Evolutionary conservation across 495 filamentous ascomycete genomes (phyloP).

Genomic region (Aspergillus taichungensis): DNA sequence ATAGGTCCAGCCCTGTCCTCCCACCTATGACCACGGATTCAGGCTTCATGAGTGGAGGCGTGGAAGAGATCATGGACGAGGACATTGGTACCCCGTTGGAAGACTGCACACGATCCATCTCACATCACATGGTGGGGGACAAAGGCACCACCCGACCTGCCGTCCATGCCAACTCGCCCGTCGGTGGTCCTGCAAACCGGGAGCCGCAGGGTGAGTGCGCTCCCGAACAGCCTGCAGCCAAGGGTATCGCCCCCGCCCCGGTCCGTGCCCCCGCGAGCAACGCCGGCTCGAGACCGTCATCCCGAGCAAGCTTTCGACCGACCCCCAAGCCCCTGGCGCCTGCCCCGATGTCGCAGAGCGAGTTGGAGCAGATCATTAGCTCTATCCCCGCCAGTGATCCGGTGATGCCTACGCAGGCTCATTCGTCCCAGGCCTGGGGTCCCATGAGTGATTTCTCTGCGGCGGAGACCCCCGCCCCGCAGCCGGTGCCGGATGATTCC

Average conservation of each 20-base stretch:
- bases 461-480: constrained; percentile 25
- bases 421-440: constrained; percentile 39
- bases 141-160: constrained; percentile 35
- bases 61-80: constrained; percentile 51
- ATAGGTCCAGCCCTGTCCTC: constrained; percentile 64
- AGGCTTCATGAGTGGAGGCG: constrained; percentile 68
- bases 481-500: constrained; percentile 15
- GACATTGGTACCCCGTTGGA: constrained; percentile 36
- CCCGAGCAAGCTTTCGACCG: constrained; percentile 27
- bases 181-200: constrained; percentile 11
- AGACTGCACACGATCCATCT: constrained; percentile 18
- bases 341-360: constrained; percentile 30
- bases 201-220: constrained; percentile 14
- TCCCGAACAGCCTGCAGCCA: constrained; percentile 8
- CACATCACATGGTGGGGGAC: constrained; percentile 32
- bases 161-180: constrained; percentile 24
- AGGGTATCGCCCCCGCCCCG: constrained; percentile 10
- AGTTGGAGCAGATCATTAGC: constrained; percentile 26
- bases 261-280: constrained; percentile 20
- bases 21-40: constrained; percentile 59
- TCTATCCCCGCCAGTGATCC: constrained; percentile 52
- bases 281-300: constrained; percentile 27
- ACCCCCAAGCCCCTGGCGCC: constrained; percentile 34
- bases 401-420: constrained; percentile 29
- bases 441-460: constrained; percentile 32